These are phyloP conservation scores for Cyclaneusma minus DNA, from an alignment of 2,329 filamentous ascomycete genomes.

Conservation along the genomic window DNA sequence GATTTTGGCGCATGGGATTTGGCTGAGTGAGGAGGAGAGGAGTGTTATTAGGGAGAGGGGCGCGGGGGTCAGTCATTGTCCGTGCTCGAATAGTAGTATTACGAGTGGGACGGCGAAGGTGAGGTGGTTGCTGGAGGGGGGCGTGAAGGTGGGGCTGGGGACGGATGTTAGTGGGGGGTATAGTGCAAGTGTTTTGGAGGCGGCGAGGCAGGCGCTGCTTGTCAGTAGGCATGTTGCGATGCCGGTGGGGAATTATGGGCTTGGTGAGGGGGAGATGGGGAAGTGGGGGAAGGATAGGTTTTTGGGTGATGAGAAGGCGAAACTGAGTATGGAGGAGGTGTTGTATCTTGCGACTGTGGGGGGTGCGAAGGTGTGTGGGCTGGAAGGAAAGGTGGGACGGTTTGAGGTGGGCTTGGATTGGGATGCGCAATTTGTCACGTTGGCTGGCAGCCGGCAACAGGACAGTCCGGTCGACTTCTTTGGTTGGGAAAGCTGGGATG, in stretches of 20 bases:
- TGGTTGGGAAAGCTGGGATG: conserved; percentile 79
- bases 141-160: conserved; percentile 69
- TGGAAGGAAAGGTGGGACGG: conserved; percentile 55
- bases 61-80: conserved; percentile 69
- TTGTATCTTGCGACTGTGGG: conserved; percentile 79
- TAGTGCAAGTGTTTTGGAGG: conserved; percentile 64
- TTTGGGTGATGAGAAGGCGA: conserved; percentile 31
- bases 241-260: too few relatives aligned
- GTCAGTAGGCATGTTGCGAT: conserved; percentile 61
- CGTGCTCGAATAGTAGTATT: conserved; percentile 70
- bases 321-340: conserved; percentile 72
- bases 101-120: conserved; percentile 68
- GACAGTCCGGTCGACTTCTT: conserved; percentile 70
- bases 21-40: conserved; percentile 54
- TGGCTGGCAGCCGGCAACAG: conserved; percentile 27
- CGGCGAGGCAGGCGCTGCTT: conserved; percentile 66
- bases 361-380: conserved; percentile 66
- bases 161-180: conserved; percentile 89
- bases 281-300: too few relatives aligned
- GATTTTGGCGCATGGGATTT: conserved; percentile 74
- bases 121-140: conserved; percentile 55
- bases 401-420: conserved; percentile 81
- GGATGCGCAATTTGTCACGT: conserved; percentile 71
- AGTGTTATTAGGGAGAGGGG: conserved; percentile 42
- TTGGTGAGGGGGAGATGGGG: conserved; percentile 18